These are phyloP conservation scores for Naganishia sp. DNA, from an alignment of 1,284 basidiomycete species.

Conservation along the genomic window DNA sequence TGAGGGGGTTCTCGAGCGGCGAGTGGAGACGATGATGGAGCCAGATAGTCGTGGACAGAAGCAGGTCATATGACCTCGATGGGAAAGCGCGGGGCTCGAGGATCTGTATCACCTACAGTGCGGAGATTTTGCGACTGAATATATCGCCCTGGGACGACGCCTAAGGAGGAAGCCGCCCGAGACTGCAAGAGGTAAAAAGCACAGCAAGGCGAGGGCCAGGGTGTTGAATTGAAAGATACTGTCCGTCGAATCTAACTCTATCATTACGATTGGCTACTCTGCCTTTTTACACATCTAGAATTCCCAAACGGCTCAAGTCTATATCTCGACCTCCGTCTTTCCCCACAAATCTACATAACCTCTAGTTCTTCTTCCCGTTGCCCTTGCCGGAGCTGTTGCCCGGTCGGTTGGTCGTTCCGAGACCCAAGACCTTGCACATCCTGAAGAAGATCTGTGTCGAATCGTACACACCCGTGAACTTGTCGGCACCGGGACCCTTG, in stretches of 20 bases:
- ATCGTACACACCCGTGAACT: conserved; percentile 53
- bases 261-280: background rate
- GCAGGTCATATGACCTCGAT: too few relatives aligned
- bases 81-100: too few relatives aligned
- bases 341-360: background rate
- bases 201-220: too few relatives aligned
- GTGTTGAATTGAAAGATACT: too few relatives aligned
- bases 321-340: background rate
- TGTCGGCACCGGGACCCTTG: conserved; percentile 49
- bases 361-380: conserved; percentile 4
- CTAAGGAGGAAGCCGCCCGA: too few relatives aligned
- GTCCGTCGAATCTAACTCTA: background rate
- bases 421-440: conserved; percentile 49
- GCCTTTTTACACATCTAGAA: background rate
- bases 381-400: background rate
- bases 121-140: too few relatives aligned
- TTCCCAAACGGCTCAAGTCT: background rate
- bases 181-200: too few relatives aligned
- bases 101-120: too few relatives aligned
- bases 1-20: too few relatives aligned
- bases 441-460: conserved; percentile 50
- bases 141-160: too few relatives aligned
- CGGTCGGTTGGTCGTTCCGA: conserved; percentile 35
- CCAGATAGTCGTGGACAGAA: too few relatives aligned
- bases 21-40: too few relatives aligned